These are phyloP conservation scores for Trametopsis cervina DNA, from an alignment of 768 basidiomycete genomes.

Conservation along the genomic window DNA sequence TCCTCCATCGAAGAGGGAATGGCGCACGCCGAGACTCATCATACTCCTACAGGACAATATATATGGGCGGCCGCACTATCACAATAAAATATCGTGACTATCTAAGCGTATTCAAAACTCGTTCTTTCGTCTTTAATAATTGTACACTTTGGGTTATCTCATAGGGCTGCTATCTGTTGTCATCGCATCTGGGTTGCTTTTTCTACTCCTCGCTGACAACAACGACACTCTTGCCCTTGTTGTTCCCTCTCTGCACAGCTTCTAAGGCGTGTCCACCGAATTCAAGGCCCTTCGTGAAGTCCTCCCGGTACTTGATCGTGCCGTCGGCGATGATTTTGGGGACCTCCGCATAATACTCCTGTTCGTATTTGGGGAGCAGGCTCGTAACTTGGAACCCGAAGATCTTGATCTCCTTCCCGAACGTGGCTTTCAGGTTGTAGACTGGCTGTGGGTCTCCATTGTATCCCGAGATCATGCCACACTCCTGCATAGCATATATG, in stretches of 20 bases:
- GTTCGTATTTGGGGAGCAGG: slow-evolving; percentile 19
- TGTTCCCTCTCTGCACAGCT: slow-evolving; percentile 27
- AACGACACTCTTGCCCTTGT: slow-evolving; percentile 31
- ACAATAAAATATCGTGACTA: too few relatives aligned
- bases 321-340: slow-evolving; percentile 24
- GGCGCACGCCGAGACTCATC: too few relatives aligned
- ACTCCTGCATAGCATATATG: slow-evolving; percentile 18
- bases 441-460: slow-evolving; percentile 14
- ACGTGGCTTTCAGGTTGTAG: slow-evolving; percentile 22
- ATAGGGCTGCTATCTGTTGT: too few relatives aligned
- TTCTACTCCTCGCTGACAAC: slow-evolving; percentile 23
- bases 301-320: slow-evolving; percentile 30
- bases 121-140: too few relatives aligned
- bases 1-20: too few relatives aligned
- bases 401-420: slow-evolving; percentile 23
- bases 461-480: slow-evolving; percentile 25
- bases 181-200: too few relatives aligned
- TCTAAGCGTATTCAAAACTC: too few relatives aligned
- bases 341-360: slow-evolving; percentile 25
- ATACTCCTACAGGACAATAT: too few relatives aligned
- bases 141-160: too few relatives aligned
- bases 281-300: slow-evolving; percentile 27
- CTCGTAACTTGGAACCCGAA: slow-evolving; percentile 25
- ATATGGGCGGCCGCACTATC: too few relatives aligned
- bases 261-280: slow-evolving; percentile 28